phyloP scores from a whole-genome alignment of 2,329 filamentous ascomycete species.

The Setomelanomma holmii region DNA sequence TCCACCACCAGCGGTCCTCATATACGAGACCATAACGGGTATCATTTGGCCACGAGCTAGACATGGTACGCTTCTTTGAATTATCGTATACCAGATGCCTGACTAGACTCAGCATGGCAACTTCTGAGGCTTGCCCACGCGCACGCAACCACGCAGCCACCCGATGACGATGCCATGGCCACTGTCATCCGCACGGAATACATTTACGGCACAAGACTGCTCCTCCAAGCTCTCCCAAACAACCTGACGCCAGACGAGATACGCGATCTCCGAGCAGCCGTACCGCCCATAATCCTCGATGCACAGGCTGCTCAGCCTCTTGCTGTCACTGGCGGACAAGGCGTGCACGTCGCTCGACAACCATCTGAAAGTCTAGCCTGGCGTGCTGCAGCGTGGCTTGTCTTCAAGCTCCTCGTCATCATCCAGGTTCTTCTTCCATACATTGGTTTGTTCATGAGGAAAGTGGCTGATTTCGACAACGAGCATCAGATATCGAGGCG shows the following conservation, averaged over 20 bases:
- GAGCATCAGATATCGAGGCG: slow-evolving; percentile 70
- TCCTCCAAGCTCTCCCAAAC: slow-evolving; percentile 67
- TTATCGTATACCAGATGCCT: not conserved
- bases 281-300: slow-evolving; percentile 50
- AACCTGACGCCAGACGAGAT: slow-evolving; percentile 65
- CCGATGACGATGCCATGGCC: slow-evolving; percentile 43
- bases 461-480: slow-evolving; percentile 69
- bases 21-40: slow-evolving; percentile 44
- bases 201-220: slow-evolving; percentile 68
- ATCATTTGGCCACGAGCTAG: slow-evolving; percentile 61
- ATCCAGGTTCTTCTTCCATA: slow-evolving; percentile 69
- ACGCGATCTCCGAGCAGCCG: slow-evolving; percentile 58
- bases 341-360: slow-evolving; percentile 1
- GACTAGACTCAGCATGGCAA: slow-evolving; percentile 51
- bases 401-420: slow-evolving; percentile 66
- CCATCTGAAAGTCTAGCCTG: slow-evolving; percentile 58
- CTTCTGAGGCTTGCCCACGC: slow-evolving; percentile 55
- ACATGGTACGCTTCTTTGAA: slow-evolving; percentile 48
- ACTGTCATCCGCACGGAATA: slow-evolving; percentile 68
- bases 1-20: slow-evolving; percentile 25
- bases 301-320: slow-evolving; percentile 15
- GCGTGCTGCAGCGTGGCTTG: slow-evolving; percentile 62
- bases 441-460: slow-evolving; percentile 60
- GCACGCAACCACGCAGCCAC: slow-evolving; percentile 49
- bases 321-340: not conserved